Conservation (phyloP, 768 basidiomycete species). For the Glaciozyma antarctica region DNA sequence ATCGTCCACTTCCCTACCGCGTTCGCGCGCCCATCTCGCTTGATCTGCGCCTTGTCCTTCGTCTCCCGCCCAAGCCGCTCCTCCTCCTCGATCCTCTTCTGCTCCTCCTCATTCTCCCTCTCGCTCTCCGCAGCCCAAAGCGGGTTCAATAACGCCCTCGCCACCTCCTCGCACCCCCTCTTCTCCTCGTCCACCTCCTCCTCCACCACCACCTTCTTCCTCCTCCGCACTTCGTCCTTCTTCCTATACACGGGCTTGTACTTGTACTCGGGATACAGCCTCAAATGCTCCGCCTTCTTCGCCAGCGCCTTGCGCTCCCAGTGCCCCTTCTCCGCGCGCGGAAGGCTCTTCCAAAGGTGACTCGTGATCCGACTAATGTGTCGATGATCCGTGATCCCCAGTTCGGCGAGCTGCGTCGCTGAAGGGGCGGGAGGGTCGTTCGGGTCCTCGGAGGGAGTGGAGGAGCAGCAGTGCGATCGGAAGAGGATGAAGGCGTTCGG, state of each 20-base stretch:
- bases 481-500: conserved; percentile 38
- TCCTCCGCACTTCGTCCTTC: conserved; percentile 12
- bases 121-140: not conserved
- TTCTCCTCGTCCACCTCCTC: conserved; percentile 9
- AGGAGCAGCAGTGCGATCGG: conserved; percentile 29
- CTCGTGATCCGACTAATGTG: conserved; percentile 35
- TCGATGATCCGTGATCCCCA: conserved; percentile 28
- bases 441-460: not conserved
- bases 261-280: conserved; percentile 33
- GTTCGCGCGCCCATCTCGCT: not conserved
- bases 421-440: conserved; percentile 22
- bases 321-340: conserved; percentile 27
- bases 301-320: conserved; percentile 30
- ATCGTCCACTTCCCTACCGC: not conserved
- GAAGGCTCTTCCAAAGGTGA: conserved; percentile 30
- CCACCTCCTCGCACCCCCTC: conserved; percentile 20
- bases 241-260: conserved; percentile 25
- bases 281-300: conserved; percentile 33
- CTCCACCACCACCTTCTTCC: conserved; percentile 7
- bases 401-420: conserved; percentile 25
- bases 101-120: not conserved
- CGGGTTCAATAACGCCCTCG: conserved; percentile 9
- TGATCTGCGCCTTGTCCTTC: not conserved
- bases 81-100: not conserved
- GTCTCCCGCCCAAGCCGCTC: not conserved